A percentile compares a stretch with the other conserved stretches of the same genome.
Conservation (phyloP, 2,329 filamentous ascomycete genomes). For the Pestalotiopsis sp. region DNA sequence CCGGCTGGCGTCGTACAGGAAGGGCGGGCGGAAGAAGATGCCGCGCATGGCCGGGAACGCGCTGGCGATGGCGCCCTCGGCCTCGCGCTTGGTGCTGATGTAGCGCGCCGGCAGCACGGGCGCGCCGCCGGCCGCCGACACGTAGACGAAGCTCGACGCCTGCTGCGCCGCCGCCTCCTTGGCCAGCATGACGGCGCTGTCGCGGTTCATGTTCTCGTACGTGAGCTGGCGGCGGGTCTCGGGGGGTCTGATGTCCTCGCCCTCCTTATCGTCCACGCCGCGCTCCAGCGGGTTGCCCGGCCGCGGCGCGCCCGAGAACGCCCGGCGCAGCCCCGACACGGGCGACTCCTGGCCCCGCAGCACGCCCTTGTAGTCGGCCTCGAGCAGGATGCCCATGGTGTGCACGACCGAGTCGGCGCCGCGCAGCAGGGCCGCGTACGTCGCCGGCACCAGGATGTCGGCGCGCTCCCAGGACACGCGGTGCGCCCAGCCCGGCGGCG, state of each 20-base stretch:
- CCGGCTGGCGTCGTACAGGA: constrained; percentile 86
- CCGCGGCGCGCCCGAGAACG: constrained; percentile 70
- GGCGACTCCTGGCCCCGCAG: constrained; percentile 82
- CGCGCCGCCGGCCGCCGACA: constrained; percentile 85
- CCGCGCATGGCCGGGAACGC: constrained; percentile 76
- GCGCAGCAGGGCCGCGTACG: constrained; percentile 76
- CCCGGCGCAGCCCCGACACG: constrained; percentile 75
- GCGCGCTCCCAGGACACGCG: constrained; percentile 86
- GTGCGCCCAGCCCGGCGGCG: constrained; percentile 78
- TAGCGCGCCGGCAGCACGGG: constrained; percentile 85
- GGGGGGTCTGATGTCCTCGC: constrained; percentile 63
- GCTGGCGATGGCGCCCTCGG: constrained; percentile 74
- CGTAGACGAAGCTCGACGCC: constrained; percentile 77
- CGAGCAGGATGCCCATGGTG: constrained; percentile 92
- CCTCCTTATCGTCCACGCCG: constrained; percentile 30
- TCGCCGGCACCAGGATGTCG: constrained; percentile 81
- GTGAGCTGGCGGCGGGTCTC: constrained; percentile 78
- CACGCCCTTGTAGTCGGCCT: constrained; percentile 97
- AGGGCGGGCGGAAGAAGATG: constrained; percentile 82
- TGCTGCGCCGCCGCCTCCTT: constrained; percentile 69
- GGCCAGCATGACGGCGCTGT: constrained; percentile 82
- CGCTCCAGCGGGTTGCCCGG: constrained; percentile 70
- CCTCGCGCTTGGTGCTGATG: constrained; percentile 88
- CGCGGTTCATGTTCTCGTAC: constrained; percentile 97
- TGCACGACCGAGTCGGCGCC: constrained; percentile 87